phyloP scores from a whole-genome alignment of 306 rosid species.

The Parietaria judaica region DNA sequence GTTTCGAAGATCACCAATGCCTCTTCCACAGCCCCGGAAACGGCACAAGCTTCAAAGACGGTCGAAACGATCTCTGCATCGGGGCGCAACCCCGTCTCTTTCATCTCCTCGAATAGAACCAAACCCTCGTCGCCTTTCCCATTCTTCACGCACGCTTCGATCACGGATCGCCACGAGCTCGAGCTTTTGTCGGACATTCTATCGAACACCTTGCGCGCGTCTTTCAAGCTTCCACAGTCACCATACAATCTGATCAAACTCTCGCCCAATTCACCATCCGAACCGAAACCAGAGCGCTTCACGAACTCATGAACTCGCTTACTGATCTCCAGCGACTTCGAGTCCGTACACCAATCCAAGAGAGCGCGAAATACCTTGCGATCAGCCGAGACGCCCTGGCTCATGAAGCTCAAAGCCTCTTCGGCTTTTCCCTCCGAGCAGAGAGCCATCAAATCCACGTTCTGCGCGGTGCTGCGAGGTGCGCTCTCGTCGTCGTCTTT shows the following conservation, averaged over 20 bases:
- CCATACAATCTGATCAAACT: conserved; percentile 44
- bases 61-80: conserved; percentile 36
- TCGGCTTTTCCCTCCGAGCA: conserved; percentile 55
- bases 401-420: conserved; percentile 48
- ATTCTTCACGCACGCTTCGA: conserved; percentile 43
- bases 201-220: conserved; percentile 72
- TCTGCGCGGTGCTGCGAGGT: conserved; percentile 7
- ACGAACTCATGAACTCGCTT: conserved; percentile 45
- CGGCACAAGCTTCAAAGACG: conserved; percentile 61
- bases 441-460: conserved; percentile 40
- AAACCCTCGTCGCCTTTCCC: conserved; percentile 51
- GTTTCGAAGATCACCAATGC: conserved; percentile 38
- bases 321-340: conserved; percentile 38
- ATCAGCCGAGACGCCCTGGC: conserved; percentile 58
- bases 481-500: conserved; percentile 16
- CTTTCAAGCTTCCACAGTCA: conserved; percentile 51
- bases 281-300: conserved; percentile 34
- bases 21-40: conserved; percentile 52
- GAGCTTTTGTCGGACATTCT: conserved; percentile 45
- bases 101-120: conserved; percentile 53
- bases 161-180: conserved; percentile 58
- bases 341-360: conserved; percentile 41
- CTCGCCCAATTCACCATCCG: conserved; percentile 41
- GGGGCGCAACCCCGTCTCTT: conserved; percentile 36
- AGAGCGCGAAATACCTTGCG: conserved; percentile 37